phyloP scores from a whole-genome alignment of 352 stramenopile genomes.

The Phytophthora lateralis region DNA sequence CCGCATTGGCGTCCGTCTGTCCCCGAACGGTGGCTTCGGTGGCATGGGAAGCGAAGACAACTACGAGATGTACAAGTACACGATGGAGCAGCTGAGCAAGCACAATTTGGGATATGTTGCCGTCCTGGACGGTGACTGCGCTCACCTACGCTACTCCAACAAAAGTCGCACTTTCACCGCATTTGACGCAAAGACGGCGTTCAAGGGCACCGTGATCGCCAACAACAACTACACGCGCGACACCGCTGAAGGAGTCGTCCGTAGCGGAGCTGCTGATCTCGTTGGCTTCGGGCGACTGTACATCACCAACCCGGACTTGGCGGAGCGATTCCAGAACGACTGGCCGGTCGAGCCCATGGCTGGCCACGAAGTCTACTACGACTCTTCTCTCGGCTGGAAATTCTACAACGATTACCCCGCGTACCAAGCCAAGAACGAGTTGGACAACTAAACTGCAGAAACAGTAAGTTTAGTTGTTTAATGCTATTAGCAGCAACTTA shows the following conservation, averaged over 20 bases:
- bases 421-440: slow-evolving; percentile 12
- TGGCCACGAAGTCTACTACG: slow-evolving; percentile 17
- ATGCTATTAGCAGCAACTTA: slow-evolving; percentile 1
- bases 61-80: slow-evolving; percentile 43
- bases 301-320: slow-evolving; percentile 63
- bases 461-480: too few species aligned
- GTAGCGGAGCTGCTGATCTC: slow-evolving; percentile 37
- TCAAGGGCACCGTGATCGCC: slow-evolving; percentile 43
- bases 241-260: slow-evolving; percentile 38
- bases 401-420: slow-evolving; percentile 23
- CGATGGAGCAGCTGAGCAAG: slow-evolving; percentile 36
- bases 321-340: slow-evolving; percentile 27
- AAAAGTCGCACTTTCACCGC: slow-evolving; percentile 31
- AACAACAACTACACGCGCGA: slow-evolving; percentile 45
- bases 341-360: slow-evolving; percentile 17
- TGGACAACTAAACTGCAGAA: not conserved
- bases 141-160: slow-evolving; percentile 18
- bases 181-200: slow-evolving; percentile 34
- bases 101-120: slow-evolving; percentile 42
- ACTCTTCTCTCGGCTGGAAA: slow-evolving; percentile 9
- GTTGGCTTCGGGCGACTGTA: slow-evolving; percentile 55
- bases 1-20: slow-evolving; percentile 39
- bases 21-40: slow-evolving; percentile 32
- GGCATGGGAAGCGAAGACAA: slow-evolving; percentile 49
- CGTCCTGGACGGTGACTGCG: slow-evolving; percentile 23